Percentiles rank a stretch among this genome's conserved stretches.
These are phyloP conservation scores for Orbilia oligospora DNA, from an alignment of 2,329 filamentous ascomycete species.

Conservation along the genomic window DNA sequence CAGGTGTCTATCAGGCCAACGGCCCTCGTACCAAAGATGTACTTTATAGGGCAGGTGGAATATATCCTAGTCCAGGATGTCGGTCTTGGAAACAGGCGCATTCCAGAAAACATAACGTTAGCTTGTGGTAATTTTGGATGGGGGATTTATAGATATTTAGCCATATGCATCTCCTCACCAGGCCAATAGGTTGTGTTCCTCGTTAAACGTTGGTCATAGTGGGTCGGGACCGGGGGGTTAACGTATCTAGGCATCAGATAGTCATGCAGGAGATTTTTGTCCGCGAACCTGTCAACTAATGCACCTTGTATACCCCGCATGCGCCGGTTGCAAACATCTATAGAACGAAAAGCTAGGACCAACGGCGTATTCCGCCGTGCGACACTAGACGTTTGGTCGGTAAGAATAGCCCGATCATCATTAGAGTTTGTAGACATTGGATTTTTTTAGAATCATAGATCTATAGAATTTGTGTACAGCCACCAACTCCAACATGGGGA, in stretches of 20 bases:
- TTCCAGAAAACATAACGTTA: constrained; percentile 53
- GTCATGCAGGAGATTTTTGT: constrained; percentile 24
- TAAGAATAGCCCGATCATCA: constrained; percentile 12
- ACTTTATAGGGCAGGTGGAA: constrained; percentile 21
- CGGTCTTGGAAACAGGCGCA: constrained; percentile 6
- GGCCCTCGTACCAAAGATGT: constrained; percentile 7
- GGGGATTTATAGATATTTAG: constrained; percentile 36
- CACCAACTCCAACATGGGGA: constrained; percentile 25
- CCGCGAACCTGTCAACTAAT: constrained; percentile 19
- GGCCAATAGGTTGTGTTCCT: constrained; percentile 41
- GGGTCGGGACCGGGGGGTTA: neutral
- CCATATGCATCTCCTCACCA: constrained; percentile 15
- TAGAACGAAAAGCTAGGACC: neutral
- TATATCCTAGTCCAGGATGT: constrained; percentile 18
- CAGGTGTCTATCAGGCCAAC: constrained; percentile 20
- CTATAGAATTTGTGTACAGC: constrained; percentile 25
- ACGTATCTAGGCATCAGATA: constrained; percentile 19
- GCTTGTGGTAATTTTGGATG: constrained; percentile 20
- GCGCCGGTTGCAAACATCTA: constrained; percentile 27
- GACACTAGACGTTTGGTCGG: neutral
- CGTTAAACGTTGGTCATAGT: constrained; percentile 12
- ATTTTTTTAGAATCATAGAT: constrained; percentile 15
- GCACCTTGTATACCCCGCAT: constrained; percentile 40
- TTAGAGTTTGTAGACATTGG: constrained; percentile 10
- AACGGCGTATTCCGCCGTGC: constrained; percentile 18